Conservation (phyloP, 345 rosid genomes). For the Acer negundo region DNA sequence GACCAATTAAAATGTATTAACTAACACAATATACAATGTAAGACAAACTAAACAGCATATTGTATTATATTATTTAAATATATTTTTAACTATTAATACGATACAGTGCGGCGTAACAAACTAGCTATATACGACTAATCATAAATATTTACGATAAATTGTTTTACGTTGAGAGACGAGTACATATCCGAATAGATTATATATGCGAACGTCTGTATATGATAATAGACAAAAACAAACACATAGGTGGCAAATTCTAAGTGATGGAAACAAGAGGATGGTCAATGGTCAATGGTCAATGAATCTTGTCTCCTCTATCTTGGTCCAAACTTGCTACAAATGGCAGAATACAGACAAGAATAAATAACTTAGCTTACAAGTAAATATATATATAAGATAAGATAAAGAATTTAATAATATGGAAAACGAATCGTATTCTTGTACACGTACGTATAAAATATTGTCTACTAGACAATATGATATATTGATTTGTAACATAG, state of each 20-base stretch:
- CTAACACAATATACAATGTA: too few relatives aligned
- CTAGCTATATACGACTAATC: too few relatives aligned
- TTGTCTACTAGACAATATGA: not conserved
- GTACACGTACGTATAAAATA: not conserved
- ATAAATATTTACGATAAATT: too few relatives aligned
- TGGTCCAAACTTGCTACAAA: not conserved
- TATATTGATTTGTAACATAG: not conserved
- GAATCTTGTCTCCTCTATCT: not conserved
- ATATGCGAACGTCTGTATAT: too few relatives aligned
- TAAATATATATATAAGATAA: not conserved
- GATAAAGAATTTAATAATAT: not conserved
- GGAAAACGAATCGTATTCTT: conserved; percentile 19
- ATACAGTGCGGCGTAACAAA: too few relatives aligned
- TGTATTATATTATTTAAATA: too few relatives aligned
- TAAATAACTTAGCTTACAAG: not conserved
- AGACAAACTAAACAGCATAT: too few relatives aligned
- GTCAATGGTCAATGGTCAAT: not conserved
- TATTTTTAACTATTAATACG: too few relatives aligned
- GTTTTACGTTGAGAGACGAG: too few relatives aligned
- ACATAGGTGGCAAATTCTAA: not conserved
- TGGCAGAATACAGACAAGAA: not conserved
- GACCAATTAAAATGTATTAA: too few relatives aligned
- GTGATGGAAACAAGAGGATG: not conserved
- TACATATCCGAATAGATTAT: too few relatives aligned
- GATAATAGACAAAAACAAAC: not conserved